Conservation (phyloP, 768 basidiomycete genomes). For the Calocybe indica region DNA sequence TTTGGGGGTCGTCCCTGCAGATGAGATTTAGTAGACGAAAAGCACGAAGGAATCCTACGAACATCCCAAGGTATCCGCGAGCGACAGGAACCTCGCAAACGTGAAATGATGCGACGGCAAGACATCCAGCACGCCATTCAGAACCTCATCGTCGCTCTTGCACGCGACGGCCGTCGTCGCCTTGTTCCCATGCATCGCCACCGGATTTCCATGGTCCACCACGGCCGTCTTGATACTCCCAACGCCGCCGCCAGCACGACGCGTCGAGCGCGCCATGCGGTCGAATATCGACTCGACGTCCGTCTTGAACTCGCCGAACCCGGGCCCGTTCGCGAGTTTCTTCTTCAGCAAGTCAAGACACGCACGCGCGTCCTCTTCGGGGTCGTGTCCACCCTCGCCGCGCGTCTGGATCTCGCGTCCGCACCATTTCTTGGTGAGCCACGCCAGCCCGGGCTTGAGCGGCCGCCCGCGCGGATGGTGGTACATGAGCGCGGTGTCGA, state of each 20-base stretch:
- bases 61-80: slow-evolving; percentile 85
- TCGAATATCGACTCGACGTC: slow-evolving; percentile 90
- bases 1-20: slow-evolving; percentile 60
- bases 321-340: slow-evolving; percentile 72
- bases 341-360: slow-evolving; percentile 79
- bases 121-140: slow-evolving; percentile 58
- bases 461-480: slow-evolving; percentile 93
- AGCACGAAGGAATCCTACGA: slow-evolving; percentile 21
- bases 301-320: slow-evolving; percentile 82
- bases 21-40: background rate
- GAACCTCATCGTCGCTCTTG: slow-evolving; percentile 68
- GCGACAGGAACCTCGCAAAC: slow-evolving; percentile 77
- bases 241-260: slow-evolving; percentile 26
- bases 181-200: slow-evolving; percentile 80
- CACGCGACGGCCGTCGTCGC: slow-evolving; percentile 76
- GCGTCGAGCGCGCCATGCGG: slow-evolving; percentile 56
- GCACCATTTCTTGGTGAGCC: slow-evolving; percentile 94
- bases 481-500: slow-evolving; percentile 87
- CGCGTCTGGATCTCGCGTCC: slow-evolving; percentile 81
- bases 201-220: slow-evolving; percentile 82
- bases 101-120: slow-evolving; percentile 69
- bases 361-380: slow-evolving; percentile 90
- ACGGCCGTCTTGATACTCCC: slow-evolving; percentile 55
- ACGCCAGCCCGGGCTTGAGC: slow-evolving; percentile 92
- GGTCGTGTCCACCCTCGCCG: slow-evolving; percentile 86